Base-by-base conservation (phyloP, 345 rosid species). In the Acer campestre region DNA sequence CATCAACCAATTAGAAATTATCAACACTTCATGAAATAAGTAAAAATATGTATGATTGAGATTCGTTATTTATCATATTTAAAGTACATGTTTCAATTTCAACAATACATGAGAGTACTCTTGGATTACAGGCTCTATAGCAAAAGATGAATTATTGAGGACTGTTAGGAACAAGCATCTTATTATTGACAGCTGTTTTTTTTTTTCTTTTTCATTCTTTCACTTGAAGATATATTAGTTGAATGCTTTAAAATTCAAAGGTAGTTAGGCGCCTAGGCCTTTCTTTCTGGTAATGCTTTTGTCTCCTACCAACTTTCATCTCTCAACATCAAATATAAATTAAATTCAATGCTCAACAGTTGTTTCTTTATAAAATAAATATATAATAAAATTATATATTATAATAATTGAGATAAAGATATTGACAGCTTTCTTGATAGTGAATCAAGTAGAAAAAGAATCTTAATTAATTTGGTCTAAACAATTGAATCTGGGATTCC, bases 121-220 rank as follows among this genome's bases (percentile, higher is more conserved):
- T 35, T 35, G 38, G 38, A 5, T 35, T 4, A 4, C 0, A 35
- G 38, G 38, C 38, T 35, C 38, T 4, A 35, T 35, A 35, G 38
- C 38, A 35, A 35, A 35, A 35, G 6, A 35, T 35, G 38, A 35
- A 35, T 35, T 35, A 35, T 35, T 35, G 46, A 11, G 9, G 46
- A 42, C 8, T 8, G 11, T 8, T 42, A 42, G 9, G 10, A 42
- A 42, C 9, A 42, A 8, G 46, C 10, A 42, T 42, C 46, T 8
- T 42, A 46, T 23, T 75, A 49, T 65, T 65, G 71, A n/a, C 38
- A 65, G 62, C 77, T 51, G 64, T 70, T 6, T 29, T 61, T 44
- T 61, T 25, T 4, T 35, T 4, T 35, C 14, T 27, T 27, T 27
- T 27, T 1, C 29, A 1, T 27, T 27, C 2, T 27, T 29, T 29